Base-by-base conservation (phyloP, 352 stramenopile genomes). In the Elongisporangium prolatum region DNA sequence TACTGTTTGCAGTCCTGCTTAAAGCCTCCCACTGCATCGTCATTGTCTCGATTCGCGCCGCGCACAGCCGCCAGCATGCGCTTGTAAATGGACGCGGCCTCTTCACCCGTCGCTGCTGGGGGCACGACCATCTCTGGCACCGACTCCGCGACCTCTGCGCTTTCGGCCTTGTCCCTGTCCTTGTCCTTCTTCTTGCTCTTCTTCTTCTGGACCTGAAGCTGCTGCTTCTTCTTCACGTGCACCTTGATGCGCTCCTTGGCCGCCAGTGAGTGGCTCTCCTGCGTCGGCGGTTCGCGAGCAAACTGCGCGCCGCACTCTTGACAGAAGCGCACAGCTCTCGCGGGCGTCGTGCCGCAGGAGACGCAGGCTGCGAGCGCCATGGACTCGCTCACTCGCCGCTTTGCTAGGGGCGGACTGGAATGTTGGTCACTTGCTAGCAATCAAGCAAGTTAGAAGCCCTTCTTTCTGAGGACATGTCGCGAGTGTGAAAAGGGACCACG, bases 51-150 rank as follows among this genome's bases (percentile, higher is more conserved):
- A 63, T 93, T 89, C 21, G 82, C 81, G 25, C 81, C 82, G 47
- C 80, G 78, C 52, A 94, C 84, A 4, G 80, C 80, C 28, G 82
- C 82, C 20, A 94, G 65, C 73, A 94, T 86, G 24, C 78, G 69
- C 62, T 88, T 91, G 72, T 94, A 94, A 54, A 94, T 91, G 16
- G 73, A 48, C 10, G 77, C 77, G 6, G 84, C 84, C 57, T 94
- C 82, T 40, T 91, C 80, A 7, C 84, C 84, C 2, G 71, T 71
- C 4, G 84, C 84, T 2, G 80, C 80, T 0, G 73, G 68, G 20
- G 84, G 84, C 1, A 91, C 71, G 4, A 74, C 66, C 18, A 82
- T 47, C 56, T 79, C 67, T 22, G 44, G 22, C 22, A 63, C 63
- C 2, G 48, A 40, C n/a, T 21, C 4, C 4, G 54, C 52, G 16